phyloP scores from a whole-genome alignment of 2,329 filamentous ascomycete genomes.

The Exophiala dermatitidis region DNA sequence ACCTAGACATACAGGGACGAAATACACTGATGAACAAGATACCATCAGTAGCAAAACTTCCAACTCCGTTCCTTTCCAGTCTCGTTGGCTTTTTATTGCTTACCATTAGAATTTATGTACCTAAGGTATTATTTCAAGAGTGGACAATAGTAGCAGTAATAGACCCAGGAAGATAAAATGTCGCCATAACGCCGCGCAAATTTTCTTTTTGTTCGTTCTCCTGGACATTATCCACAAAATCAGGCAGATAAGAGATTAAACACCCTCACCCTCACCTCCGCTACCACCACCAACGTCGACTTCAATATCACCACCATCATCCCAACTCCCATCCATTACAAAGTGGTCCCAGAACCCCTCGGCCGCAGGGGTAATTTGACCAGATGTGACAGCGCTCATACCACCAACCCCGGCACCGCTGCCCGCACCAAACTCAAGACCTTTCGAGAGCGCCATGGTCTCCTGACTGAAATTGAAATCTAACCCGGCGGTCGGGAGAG shows the following conservation, averaged over 20 bases:
- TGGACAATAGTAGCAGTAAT: too few relatives aligned
- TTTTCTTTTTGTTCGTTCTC: too few relatives aligned
- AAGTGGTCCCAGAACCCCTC: conserved; percentile 28
- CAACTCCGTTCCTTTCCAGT: too few relatives aligned
- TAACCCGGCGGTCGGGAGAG: conserved; percentile 8
- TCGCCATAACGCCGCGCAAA: too few relatives aligned
- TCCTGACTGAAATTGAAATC: conserved; percentile 24
- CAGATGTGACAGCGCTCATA: conserved; percentile 9
- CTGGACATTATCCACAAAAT: too few relatives aligned
- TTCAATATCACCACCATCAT: conserved; percentile 6
- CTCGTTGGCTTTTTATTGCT: too few relatives aligned
- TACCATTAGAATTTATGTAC: too few relatives aligned
- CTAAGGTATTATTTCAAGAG: too few relatives aligned
- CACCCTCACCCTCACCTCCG: not conserved
- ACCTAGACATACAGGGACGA: too few relatives aligned
- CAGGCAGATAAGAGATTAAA: not conserved
- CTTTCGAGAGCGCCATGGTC: conserved; percentile 2
- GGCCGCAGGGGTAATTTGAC: conserved; percentile 18
- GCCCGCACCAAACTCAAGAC: not conserved
- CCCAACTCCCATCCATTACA: conserved; percentile 26
- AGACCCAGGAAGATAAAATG: too few relatives aligned
- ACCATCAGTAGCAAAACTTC: too few relatives aligned
- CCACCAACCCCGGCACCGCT: not conserved
- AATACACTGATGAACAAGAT: too few relatives aligned
- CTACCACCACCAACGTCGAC: not conserved